Conservation (phyloP, 2,329 filamentous ascomycete species). For the Phyllosticta ampelicida region DNA sequence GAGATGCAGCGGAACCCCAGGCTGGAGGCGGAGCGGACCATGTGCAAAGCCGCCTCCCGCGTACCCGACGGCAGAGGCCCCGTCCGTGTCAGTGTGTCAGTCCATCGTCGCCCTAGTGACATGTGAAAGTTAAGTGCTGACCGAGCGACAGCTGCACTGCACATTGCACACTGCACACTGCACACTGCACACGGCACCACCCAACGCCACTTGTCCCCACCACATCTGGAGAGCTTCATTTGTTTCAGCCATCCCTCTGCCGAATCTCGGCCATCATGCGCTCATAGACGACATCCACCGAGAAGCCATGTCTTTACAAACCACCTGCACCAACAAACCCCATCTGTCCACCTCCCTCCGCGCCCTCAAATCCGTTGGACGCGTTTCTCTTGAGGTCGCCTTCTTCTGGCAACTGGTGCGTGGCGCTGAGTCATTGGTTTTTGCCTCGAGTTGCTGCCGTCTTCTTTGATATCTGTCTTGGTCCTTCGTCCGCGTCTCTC, state of each 20-base stretch:
- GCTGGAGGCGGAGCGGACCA: neutral
- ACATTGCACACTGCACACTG: too few relatives aligned
- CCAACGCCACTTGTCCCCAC: neutral
- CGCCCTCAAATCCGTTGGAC: constrained; percentile 21
- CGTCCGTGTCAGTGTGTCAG: too few relatives aligned
- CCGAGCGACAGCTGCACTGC: neutral
- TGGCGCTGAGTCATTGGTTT: constrained; percentile 5
- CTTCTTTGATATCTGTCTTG: neutral
- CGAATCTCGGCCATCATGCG: constrained; percentile 4
- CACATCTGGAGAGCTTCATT: neutral
- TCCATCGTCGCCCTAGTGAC: neutral
- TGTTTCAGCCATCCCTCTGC: neutral
- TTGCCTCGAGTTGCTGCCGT: neutral
- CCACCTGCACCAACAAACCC: neutral
- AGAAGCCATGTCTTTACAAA: constrained; percentile 1
- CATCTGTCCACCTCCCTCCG: constrained; percentile 4
- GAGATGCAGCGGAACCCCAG: neutral
- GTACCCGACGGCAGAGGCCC: neutral
- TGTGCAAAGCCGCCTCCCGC: neutral
- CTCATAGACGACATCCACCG: neutral
- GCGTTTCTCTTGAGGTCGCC: constrained; percentile 26
- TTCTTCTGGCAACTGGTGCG: constrained; percentile 32
- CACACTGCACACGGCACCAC: too few relatives aligned
- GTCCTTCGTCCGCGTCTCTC: neutral
- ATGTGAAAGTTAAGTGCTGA: constrained; percentile 6